Percentiles rank a stretch among this genome's conserved stretches.
phyloP scores from a whole-genome alignment of 371 early-diverging fungal species.

The Cladochytrium tenue region DNA sequence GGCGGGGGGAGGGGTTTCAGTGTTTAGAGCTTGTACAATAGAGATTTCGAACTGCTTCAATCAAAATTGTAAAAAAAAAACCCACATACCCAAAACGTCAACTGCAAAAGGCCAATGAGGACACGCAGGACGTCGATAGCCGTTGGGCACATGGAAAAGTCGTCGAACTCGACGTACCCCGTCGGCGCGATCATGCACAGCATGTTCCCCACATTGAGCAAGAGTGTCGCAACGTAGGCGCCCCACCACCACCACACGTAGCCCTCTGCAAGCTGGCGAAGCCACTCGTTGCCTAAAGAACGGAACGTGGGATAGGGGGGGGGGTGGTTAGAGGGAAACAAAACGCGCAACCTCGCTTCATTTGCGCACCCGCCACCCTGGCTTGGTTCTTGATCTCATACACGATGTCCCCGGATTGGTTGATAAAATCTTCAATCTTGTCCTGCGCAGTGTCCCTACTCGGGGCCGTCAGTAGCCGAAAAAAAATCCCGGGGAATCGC shows the following conservation, averaged over 20 bases:
- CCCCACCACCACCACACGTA: slow-evolving; percentile 55
- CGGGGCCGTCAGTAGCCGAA: not conserved
- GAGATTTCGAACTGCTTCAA: not conserved
- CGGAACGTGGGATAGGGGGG: not conserved
- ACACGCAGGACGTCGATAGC: slow-evolving; percentile 21
- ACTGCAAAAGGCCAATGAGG: slow-evolving; percentile 38
- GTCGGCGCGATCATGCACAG: slow-evolving; percentile 29
- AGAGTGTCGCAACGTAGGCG: slow-evolving; percentile 44
- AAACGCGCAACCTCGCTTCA: not conserved
- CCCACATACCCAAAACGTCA: slow-evolving; percentile 39
- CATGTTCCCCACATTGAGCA: slow-evolving; percentile 42
- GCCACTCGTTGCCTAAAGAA: slow-evolving; percentile 18
- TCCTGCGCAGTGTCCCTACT: slow-evolving; percentile 49
- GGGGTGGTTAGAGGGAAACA: not conserved
- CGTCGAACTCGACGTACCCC: slow-evolving; percentile 22
- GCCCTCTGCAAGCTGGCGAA: slow-evolving; percentile 38
- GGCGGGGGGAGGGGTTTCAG: too few relatives aligned
- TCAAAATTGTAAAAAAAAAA: not conserved
- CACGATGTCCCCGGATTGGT: slow-evolving; percentile 52
- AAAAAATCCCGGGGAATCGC: not conserved
- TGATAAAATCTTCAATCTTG: slow-evolving; percentile 59
- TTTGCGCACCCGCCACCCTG: slow-evolving; percentile 37
- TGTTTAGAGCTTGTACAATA: not conserved
- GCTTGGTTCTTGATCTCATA: slow-evolving; percentile 60
- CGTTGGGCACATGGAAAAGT: slow-evolving; percentile 25